Percentiles rank a stretch among this genome's conserved stretches.
phyloP scores from a whole-genome alignment of 768 basidiomycete species.

The Leccinum broughii region DNA sequence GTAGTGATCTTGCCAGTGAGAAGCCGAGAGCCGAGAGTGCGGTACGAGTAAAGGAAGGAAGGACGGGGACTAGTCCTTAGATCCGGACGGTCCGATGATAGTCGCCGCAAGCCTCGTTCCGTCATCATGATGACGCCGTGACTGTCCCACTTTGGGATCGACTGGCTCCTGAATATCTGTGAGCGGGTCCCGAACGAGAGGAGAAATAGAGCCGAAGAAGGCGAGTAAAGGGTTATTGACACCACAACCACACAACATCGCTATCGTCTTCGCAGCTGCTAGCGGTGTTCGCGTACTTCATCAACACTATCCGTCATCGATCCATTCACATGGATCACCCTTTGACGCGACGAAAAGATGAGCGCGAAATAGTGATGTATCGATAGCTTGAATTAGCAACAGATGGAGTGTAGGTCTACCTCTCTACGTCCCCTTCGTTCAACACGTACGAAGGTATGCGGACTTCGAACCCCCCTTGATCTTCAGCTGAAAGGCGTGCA shows the following conservation, averaged over 20 bases:
- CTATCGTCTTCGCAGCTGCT: too few relatives aligned
- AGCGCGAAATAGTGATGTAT: not conserved
- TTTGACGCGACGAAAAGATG: not conserved
- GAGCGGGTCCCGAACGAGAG: not conserved
- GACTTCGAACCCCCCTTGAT: conserved; percentile 53
- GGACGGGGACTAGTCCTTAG: not conserved
- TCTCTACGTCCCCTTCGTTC: not conserved
- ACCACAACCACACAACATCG: not conserved
- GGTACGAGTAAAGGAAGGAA: not conserved
- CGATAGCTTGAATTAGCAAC: not conserved
- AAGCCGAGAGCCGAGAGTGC: not conserved
- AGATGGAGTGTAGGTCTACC: not conserved
- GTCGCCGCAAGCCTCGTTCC: too few relatives aligned
- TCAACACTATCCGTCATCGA: not conserved
- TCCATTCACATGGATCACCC: not conserved
- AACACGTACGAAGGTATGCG: conserved; percentile 24
- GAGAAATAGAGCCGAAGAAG: not conserved
- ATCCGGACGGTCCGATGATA: not conserved
- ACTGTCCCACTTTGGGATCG: not conserved
- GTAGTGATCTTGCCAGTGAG: not conserved
- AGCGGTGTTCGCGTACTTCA: too few relatives aligned
- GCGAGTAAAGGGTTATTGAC: not conserved
- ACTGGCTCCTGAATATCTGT: not conserved
- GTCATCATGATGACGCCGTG: not conserved
- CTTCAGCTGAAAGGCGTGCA: conserved; percentile 54